Percentiles rank a stretch among this genome's conserved stretches.
Evolutionary conservation across 148 eudicot species (phyloP).

Genomic region (Fagopyrum homotropicum): DNA sequence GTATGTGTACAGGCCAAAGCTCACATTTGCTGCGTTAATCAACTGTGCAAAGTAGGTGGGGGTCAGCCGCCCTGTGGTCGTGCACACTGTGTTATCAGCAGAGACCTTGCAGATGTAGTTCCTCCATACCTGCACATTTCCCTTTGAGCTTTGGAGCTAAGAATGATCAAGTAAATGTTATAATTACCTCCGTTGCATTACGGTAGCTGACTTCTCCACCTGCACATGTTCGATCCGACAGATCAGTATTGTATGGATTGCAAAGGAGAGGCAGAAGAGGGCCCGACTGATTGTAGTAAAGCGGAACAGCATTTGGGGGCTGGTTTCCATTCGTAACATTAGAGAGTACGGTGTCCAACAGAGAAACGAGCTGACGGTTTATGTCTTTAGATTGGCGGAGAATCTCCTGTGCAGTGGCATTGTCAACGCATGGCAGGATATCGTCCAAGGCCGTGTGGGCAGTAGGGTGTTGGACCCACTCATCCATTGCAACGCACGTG

Average conservation of each 20-base stretch:
- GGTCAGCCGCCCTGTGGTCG: slow-evolving; percentile 66
- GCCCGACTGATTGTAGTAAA: slow-evolving; percentile 95
- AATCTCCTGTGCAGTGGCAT: slow-evolving; percentile 74
- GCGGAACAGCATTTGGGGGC: slow-evolving; percentile 50
- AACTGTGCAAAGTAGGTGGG: slow-evolving; percentile 57
- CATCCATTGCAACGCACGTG: slow-evolving; percentile 71
- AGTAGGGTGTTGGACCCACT: slow-evolving; percentile 75
- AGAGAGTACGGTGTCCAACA: slow-evolving; percentile 66
- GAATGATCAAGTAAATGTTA: neutral
- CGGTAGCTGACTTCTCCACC: slow-evolving; percentile 55
- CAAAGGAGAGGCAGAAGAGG: slow-evolving; percentile 60
- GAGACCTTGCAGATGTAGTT: slow-evolving; percentile 64
- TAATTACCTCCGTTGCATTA: slow-evolving; percentile 73
- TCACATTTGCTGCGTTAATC: slow-evolving; percentile 53
- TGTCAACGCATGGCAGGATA: slow-evolving; percentile 84
- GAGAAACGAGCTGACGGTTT: slow-evolving; percentile 58
- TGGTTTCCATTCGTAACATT: slow-evolving; percentile 75
- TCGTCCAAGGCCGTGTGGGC: slow-evolving; percentile 88
- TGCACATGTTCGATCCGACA: slow-evolving; percentile 49
- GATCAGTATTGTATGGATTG: slow-evolving; percentile 63
- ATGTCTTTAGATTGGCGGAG: slow-evolving; percentile 68
- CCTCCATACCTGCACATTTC: slow-evolving; percentile 45
- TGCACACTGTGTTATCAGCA: slow-evolving; percentile 37
- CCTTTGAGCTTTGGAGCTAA: too few relatives aligned
- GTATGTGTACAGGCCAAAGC: slow-evolving; percentile 53